Evolutionary conservation across 176 grass and related monocot species (phyloP).

Genomic region (Hordeum marinum): DNA sequence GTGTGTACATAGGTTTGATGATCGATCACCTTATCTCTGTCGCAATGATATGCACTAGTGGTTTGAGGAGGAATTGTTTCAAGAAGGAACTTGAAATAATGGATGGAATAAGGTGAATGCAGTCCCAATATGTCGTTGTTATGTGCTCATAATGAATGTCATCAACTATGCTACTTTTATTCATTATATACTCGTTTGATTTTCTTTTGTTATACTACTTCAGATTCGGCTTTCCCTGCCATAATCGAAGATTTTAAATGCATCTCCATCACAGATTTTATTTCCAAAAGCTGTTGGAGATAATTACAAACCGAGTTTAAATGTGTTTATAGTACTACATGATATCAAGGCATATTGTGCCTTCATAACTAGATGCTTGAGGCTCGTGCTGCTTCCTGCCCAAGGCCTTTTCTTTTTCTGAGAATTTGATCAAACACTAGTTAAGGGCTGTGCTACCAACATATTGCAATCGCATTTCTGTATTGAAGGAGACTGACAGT

Average conservation of each 20-base stretch:
- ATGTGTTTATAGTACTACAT: neutral
- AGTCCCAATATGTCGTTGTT: neutral
- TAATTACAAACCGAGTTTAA: neutral
- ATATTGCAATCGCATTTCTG: neutral
- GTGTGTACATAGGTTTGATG: slow-evolving; percentile 31
- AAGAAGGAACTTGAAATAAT: slow-evolving; percentile 16
- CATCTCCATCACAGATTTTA: neutral
- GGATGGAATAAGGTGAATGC: slow-evolving; percentile 13
- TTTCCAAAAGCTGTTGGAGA: neutral
- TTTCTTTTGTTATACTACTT: neutral
- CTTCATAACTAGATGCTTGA: neutral
- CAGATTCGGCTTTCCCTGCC: neutral
- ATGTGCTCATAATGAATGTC: slow-evolving; percentile 12
- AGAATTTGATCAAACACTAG: neutral
- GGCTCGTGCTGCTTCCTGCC: neutral
- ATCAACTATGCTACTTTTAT: neutral
- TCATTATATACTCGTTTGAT: neutral
- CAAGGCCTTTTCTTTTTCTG: neutral
- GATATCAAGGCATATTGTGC: neutral
- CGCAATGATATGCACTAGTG: neutral
- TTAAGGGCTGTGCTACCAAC: neutral
- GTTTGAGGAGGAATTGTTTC: slow-evolving; percentile 14
- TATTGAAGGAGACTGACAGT: neutral
- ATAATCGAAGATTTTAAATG: neutral
- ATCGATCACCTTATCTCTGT: neutral